Percentiles rank a stretch among this genome's conserved stretches.
Conservation (phyloP, 352 stramenopile genomes). For the Phytophthora hybrid region DNA sequence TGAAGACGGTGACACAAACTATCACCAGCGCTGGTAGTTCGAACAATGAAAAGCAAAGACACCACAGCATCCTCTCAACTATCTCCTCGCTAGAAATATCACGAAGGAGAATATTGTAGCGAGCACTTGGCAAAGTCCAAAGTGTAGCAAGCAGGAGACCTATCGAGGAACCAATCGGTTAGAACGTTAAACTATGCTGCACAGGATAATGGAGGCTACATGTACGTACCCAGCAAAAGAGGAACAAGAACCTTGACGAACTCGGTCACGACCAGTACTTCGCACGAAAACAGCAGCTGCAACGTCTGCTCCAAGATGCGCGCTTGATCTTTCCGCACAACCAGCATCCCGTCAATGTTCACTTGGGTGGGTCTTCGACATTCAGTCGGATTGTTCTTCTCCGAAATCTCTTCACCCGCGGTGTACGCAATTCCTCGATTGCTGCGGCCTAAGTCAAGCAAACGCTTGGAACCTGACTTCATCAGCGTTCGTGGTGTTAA, state of each 20-base stretch:
- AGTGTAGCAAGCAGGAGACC: slow-evolving; percentile 30
- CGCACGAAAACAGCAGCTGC: slow-evolving; percentile 47
- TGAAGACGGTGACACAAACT: slow-evolving; percentile 24
- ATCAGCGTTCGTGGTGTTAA: slow-evolving; percentile 32
- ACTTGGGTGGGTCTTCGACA: slow-evolving; percentile 22
- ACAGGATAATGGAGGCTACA: neutral
- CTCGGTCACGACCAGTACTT: slow-evolving; percentile 45
- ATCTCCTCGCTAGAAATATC: slow-evolving; percentile 15
- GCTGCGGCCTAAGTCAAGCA: slow-evolving; percentile 34
- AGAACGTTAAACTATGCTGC: slow-evolving; percentile 1
- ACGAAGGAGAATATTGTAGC: slow-evolving; percentile 37
- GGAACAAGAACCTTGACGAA: slow-evolving; percentile 51
- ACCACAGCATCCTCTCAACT: slow-evolving; percentile 7
- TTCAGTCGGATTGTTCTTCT: slow-evolving; percentile 2
- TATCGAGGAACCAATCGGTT: slow-evolving; percentile 10
- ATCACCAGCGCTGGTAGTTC: slow-evolving; percentile 23
- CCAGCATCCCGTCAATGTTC: slow-evolving; percentile 37
- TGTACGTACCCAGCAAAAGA: slow-evolving; percentile 30
- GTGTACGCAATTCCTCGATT: neutral
- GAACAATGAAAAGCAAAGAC: slow-evolving; percentile 21
- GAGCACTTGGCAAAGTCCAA: slow-evolving; percentile 38
- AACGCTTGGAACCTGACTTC: slow-evolving; percentile 29
- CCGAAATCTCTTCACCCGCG: neutral
- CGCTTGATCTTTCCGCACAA: slow-evolving; percentile 42
- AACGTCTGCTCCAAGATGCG: slow-evolving; percentile 41